phyloP scores from a whole-genome alignment of 2,329 filamentous ascomycete genomes.

The Botryosphaeria dothidea region DNA sequence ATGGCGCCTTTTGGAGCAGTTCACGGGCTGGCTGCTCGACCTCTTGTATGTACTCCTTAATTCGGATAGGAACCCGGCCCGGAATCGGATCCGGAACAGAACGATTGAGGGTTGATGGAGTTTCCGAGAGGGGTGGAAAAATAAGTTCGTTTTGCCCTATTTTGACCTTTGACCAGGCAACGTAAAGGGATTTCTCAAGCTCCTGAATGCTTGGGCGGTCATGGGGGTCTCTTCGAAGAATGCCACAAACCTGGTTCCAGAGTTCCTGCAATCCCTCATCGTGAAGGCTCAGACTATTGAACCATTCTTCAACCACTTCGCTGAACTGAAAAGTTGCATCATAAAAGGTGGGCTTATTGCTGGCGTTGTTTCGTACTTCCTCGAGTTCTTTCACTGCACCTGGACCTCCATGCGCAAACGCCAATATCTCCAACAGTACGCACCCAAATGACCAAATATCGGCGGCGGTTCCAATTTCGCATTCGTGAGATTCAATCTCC shows the following conservation, averaged over 20 bases:
- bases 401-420: not conserved
- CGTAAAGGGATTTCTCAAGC: not conserved
- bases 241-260: not conserved
- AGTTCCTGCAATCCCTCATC: not conserved
- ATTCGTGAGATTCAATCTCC: not conserved
- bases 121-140: not conserved
- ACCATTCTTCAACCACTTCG: not conserved
- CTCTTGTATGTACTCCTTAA: not conserved
- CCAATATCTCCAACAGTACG: not conserved
- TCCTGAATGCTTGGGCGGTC: not conserved
- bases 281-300: not conserved
- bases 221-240: not conserved
- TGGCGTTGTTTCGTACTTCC: not conserved
- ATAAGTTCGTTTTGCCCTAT: not conserved
- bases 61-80: not conserved
- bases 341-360: not conserved
- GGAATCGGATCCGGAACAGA: not conserved
- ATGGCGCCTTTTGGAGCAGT: not conserved
- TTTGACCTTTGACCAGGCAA: not conserved
- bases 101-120: not conserved
- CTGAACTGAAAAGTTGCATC: not conserved
- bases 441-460: conserved; percentile 2
- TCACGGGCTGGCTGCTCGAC: not conserved
- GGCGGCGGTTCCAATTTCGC: not conserved
- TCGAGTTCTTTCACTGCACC: not conserved